phyloP scores from a whole-genome alignment of 768 basidiomycete genomes.

The Pleurotus eryngii region DNA sequence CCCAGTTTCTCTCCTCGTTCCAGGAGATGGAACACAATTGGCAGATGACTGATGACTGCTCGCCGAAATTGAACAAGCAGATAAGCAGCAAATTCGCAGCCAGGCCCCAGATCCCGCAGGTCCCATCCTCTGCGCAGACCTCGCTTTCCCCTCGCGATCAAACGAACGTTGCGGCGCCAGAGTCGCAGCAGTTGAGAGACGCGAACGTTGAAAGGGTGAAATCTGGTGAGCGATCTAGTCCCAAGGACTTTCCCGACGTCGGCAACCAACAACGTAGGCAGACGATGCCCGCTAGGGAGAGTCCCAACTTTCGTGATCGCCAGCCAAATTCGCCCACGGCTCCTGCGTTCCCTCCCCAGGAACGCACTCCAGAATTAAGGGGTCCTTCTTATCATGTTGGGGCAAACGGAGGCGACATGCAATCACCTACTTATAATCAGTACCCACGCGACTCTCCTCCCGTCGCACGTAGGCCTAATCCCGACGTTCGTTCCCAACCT shows the following conservation, averaged over 20 bases:
- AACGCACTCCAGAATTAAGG: constrained; percentile 52
- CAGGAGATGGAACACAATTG: constrained; percentile 54
- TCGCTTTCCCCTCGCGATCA: neutral
- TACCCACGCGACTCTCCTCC: constrained; percentile 45
- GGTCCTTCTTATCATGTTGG: constrained; percentile 46
- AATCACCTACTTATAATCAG: constrained; percentile 40
- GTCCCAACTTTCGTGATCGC: constrained; percentile 41
- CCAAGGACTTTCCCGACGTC: constrained; percentile 46
- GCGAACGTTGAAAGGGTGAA: constrained; percentile 54
- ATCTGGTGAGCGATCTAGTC: constrained; percentile 48
- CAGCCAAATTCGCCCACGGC: constrained; percentile 39
- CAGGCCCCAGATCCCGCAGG: constrained; percentile 27
- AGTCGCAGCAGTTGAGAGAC: constrained; percentile 48
- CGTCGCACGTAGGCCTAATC: constrained; percentile 21
- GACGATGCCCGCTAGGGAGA: constrained; percentile 40
- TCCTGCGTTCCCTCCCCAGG: constrained; percentile 30
- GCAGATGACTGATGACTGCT: constrained; percentile 66
- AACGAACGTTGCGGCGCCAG: constrained; percentile 1
- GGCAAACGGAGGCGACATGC: constrained; percentile 45
- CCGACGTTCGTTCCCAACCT: constrained; percentile 13
- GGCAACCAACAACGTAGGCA: constrained; percentile 35
- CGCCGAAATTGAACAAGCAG: constrained; percentile 71
- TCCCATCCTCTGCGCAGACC: constrained; percentile 26
- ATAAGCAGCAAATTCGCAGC: constrained; percentile 55
- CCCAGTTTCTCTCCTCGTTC: constrained; percentile 55